phyloP scores from a whole-genome alignment of 2,329 filamentous ascomycete genomes.

The Cadophora malorum region DNA sequence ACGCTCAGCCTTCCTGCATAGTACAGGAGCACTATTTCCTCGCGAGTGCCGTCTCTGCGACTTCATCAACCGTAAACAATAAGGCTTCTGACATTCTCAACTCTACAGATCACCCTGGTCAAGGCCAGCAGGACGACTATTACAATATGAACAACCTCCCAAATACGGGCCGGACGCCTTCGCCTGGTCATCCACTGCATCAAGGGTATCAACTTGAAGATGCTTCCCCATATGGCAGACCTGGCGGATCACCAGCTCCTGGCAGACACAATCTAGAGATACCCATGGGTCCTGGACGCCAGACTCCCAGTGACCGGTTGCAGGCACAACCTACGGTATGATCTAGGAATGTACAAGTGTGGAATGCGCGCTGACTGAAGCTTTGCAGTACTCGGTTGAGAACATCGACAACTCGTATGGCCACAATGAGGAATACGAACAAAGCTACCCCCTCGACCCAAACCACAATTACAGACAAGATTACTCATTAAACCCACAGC shows the following conservation, averaged over 20 bases:
- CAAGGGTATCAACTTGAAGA: conserved; percentile 85
- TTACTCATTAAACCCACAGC: conserved; percentile 80
- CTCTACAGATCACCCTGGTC: conserved; percentile 39
- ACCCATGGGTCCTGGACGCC: conserved; percentile 64
- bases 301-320: conserved; percentile 76
- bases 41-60: conserved; percentile 28
- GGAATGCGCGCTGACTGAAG: conserved; percentile 29
- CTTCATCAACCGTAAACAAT: conserved; percentile 25
- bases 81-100: conserved; percentile 35
- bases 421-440: conserved; percentile 66
- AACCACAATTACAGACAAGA: conserved; percentile 62
- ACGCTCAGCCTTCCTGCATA: conserved; percentile 36
- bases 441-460: conserved; percentile 54
- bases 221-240: conserved; percentile 42
- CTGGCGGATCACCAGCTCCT: conserved; percentile 35
- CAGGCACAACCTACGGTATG: conserved; percentile 84
- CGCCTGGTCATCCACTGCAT: conserved; percentile 75
- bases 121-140: conserved; percentile 61
- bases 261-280: conserved; percentile 67
- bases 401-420: conserved; percentile 69
- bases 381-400: conserved; percentile 69
- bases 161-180: conserved; percentile 68
- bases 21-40: conserved; percentile 33
- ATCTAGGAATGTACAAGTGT: conserved; percentile 35
- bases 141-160: conserved; percentile 65